A percentile compares a stretch with the other conserved stretches of the same genome.
These are phyloP conservation scores for Mortierella polycephala DNA, from an alignment of 371 early-diverging fungal species.

Conservation along the genomic window DNA sequence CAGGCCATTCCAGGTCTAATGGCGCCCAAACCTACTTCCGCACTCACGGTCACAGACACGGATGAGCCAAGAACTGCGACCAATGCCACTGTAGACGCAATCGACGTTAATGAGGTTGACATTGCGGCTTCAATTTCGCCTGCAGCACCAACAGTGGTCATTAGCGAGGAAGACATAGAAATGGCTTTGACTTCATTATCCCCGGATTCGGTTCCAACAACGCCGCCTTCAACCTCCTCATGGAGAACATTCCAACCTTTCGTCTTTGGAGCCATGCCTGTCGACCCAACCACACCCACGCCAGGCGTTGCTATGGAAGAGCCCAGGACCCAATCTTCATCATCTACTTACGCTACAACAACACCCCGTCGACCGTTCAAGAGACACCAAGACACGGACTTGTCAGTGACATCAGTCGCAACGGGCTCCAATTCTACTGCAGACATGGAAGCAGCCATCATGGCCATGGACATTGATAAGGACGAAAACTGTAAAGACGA, in stretches of 20 bases:
- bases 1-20: slow-evolving; percentile 14
- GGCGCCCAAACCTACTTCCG: slow-evolving; percentile 8
- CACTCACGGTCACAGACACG: slow-evolving; percentile 3
- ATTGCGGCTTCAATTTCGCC: too few relatives aligned
- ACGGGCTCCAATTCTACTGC: background rate
- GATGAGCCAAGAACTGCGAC: background rate
- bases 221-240: too few relatives aligned
- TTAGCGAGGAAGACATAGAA: too few relatives aligned
- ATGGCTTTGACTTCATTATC: too few relatives aligned
- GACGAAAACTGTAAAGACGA: slow-evolving; percentile 13
- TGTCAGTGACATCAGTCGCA: background rate
- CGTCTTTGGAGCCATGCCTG: too few relatives aligned
- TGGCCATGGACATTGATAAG: slow-evolving; percentile 31
- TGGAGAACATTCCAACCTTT: too few relatives aligned
- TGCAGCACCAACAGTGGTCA: too few relatives aligned
- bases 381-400: slow-evolving; percentile 23
- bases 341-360: background rate
- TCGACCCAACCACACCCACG: too few relatives aligned
- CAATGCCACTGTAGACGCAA: background rate
- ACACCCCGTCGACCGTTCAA: slow-evolving; percentile 17
- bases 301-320: background rate
- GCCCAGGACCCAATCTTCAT: background rate
- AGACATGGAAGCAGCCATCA: slow-evolving; percentile 21
- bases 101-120: too few relatives aligned
- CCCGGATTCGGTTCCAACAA: too few relatives aligned